phyloP scores from a whole-genome alignment of 2,329 filamentous ascomycete genomes.

The Aspergillus pseudoviridinutans region DNA sequence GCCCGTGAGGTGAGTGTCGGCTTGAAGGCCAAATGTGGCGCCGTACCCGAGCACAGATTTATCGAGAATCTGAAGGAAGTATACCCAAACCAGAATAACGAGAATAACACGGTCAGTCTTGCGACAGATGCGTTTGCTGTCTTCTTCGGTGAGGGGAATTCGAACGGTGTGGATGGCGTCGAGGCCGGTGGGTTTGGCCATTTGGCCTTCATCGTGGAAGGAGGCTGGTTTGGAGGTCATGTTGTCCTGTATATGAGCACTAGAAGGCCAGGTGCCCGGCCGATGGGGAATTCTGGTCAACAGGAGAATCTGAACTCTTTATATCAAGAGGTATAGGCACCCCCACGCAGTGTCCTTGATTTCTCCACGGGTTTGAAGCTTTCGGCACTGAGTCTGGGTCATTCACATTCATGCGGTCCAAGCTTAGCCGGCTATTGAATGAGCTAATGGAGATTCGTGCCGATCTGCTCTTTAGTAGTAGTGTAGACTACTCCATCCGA shows the following conservation, averaged over 20 bases:
- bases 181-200: constrained; percentile 10
- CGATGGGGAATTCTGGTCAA: not conserved
- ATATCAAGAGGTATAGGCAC: not conserved
- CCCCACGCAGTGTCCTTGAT: not conserved
- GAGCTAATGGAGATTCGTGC: not conserved
- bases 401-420: not conserved
- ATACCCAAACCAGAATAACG: constrained; percentile 43
- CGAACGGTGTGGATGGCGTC: constrained; percentile 17
- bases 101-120: constrained; percentile 62
- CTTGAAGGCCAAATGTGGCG: constrained; percentile 52
- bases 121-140: constrained; percentile 53
- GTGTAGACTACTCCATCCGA: not conserved
- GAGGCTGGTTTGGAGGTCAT: constrained; percentile 11
- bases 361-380: not conserved
- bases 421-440: not conserved
- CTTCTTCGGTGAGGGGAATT: constrained; percentile 29
- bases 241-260: not conserved
- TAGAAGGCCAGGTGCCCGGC: not conserved
- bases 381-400: not conserved
- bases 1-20: constrained; percentile 49
- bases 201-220: constrained; percentile 17
- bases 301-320: not conserved
- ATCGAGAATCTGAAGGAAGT: constrained; percentile 52
- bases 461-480: not conserved
- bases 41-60: constrained; percentile 56